These are phyloP conservation scores for Colletotrichum trifolii DNA, from an alignment of 2,329 filamentous ascomycete genomes.

Conservation along the genomic window DNA sequence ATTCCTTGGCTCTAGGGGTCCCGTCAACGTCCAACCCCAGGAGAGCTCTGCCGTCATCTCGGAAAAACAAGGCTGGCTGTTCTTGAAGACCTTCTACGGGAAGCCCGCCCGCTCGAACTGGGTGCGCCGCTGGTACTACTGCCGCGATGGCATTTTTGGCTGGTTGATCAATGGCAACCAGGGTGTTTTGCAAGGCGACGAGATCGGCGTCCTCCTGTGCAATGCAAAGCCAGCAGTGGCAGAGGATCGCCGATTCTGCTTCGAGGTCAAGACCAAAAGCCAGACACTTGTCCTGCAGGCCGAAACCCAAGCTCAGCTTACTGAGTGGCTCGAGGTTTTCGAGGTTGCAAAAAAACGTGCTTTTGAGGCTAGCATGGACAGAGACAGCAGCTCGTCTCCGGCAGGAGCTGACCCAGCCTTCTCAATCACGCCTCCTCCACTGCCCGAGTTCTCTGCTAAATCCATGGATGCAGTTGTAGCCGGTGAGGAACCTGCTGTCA, in stretches of 20 bases:
- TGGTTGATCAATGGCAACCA: constrained; percentile 87
- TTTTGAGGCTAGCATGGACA: constrained; percentile 76
- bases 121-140: constrained; percentile 94
- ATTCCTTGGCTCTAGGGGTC: constrained; percentile 78
- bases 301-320: constrained; percentile 91
- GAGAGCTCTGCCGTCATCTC: constrained; percentile 61
- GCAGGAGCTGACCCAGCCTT: constrained; percentile 80
- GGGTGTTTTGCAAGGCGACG: constrained; percentile 94
- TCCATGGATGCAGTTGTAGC: constrained; percentile 72
- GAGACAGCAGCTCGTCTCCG: constrained; percentile 57
- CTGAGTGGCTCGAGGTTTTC: constrained; percentile 93
- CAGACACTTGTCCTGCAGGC: constrained; percentile 90
- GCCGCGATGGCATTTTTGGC: constrained; percentile 95
- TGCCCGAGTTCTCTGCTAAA: constrained; percentile 91
- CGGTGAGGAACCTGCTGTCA: constrained; percentile 56
- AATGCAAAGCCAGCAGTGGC: constrained; percentile 90
- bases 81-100: constrained; percentile 81
- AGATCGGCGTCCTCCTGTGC: constrained; percentile 94
- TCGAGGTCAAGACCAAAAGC: constrained; percentile 98
- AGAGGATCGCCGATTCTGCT: constrained; percentile 95
- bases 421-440: constrained; percentile 87
- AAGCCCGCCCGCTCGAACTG: constrained; percentile 92
- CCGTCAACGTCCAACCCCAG: constrained; percentile 70
- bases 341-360: constrained; percentile 94
- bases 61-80: constrained; percentile 97